Evolutionary conservation across 139 green algal genomes (phyloP).

Genomic region (Pedinophyceae sp.): DNA sequence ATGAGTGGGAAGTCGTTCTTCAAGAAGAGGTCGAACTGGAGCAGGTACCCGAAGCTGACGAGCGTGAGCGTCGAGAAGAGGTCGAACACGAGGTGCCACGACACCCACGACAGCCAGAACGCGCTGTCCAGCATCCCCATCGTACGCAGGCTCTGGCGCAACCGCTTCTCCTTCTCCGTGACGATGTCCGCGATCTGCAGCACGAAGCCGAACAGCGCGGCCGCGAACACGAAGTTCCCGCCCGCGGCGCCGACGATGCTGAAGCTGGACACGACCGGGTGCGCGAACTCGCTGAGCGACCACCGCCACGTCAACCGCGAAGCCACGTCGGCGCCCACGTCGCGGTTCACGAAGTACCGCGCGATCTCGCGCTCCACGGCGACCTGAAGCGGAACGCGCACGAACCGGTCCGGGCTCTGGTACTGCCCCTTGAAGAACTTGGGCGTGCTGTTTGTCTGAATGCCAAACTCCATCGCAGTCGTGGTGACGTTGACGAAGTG

Average conservation of each 20-base stretch:
- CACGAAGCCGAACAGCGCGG: slow-evolving; percentile 84
- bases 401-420: slow-evolving; percentile 53
- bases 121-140: slow-evolving; percentile 73
- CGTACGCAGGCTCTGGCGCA: slow-evolving; percentile 62
- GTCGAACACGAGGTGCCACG: slow-evolving; percentile 15
- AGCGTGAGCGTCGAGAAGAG: slow-evolving; percentile 18
- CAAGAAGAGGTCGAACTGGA: slow-evolving; percentile 79
- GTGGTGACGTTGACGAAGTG: slow-evolving; percentile 27
- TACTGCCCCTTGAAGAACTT: slow-evolving; percentile 58
- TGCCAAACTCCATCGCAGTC: slow-evolving; percentile 32
- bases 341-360: slow-evolving; percentile 15
- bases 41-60: slow-evolving; percentile 48
- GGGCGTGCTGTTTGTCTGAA: slow-evolving; percentile 72
- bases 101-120: slow-evolving; percentile 46
- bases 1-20: slow-evolving; percentile 69
- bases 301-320: slow-evolving; percentile 25
- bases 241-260: slow-evolving; percentile 50
- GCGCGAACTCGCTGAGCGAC: slow-evolving; percentile 40
- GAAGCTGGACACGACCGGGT: slow-evolving; percentile 46
- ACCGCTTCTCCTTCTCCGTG: slow-evolving; percentile 2
- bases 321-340: slow-evolving; percentile 2
- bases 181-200: slow-evolving; percentile 8
- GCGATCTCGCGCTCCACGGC: slow-evolving; percentile 53
- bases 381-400: slow-evolving; percentile 62
- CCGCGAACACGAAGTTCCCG: slow-evolving; percentile 78